Percentiles rank a stretch among this genome's conserved stretches.
These are phyloP conservation scores for Cladophialophora yegresii DNA, from an alignment of 2,329 filamentous ascomycete species.

Conservation along the genomic window DNA sequence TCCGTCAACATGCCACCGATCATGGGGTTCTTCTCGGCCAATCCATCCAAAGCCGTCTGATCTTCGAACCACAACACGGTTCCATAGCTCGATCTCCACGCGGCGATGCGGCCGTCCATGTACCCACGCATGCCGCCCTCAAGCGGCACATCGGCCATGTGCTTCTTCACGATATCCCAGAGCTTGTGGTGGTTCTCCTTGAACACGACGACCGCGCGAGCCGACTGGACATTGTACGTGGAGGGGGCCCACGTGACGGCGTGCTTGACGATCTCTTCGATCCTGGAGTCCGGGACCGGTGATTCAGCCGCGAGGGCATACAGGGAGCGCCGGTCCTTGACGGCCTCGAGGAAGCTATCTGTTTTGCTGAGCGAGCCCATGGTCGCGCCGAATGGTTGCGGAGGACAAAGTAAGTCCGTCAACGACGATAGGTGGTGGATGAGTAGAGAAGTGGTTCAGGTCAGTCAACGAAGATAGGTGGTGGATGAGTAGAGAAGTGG, in stretches of 20 bases:
- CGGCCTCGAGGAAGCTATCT: conserved; percentile 28
- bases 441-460: neutral
- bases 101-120: conserved; percentile 21
- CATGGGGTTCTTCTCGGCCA: conserved; percentile 56
- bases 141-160: conserved; percentile 21
- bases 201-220: conserved; percentile 75
- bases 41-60: conserved; percentile 63
- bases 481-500: neutral
- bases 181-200: conserved; percentile 82
- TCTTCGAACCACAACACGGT: conserved; percentile 89
- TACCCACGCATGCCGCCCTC: conserved; percentile 19
- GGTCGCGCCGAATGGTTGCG: neutral
- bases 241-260: conserved; percentile 54
- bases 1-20: conserved; percentile 77
- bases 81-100: conserved; percentile 62
- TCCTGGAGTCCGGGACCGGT: conserved; percentile 29
- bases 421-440: neutral
- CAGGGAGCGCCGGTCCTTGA: conserved; percentile 29
- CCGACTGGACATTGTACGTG: conserved; percentile 86
- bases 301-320: conserved; percentile 28
- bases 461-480: neutral
- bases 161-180: conserved; percentile 67
- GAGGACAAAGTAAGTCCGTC: neutral
- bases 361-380: conserved; percentile 1
- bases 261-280: conserved; percentile 34